Conservation (phyloP, 805 yeast genomes). For the Spathaspora passalidarum region DNA sequence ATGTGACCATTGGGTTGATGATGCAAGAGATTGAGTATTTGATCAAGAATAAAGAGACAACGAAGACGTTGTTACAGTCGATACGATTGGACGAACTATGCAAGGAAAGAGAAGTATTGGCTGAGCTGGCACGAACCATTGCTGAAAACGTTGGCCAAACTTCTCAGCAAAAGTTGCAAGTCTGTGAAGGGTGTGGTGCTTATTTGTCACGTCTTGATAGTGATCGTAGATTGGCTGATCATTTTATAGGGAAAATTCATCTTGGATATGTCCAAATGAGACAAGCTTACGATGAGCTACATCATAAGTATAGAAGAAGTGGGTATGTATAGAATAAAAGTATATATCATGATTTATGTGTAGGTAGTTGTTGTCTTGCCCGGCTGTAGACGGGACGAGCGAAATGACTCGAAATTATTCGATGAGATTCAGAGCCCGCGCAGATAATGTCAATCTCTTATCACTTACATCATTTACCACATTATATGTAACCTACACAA, state of each 20-base stretch:
- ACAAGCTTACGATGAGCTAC: constrained; percentile 43
- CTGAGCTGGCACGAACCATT: constrained; percentile 54
- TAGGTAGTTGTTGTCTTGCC: too few species aligned
- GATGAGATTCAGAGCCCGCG: background rate
- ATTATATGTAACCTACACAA: background rate
- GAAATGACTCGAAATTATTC: background rate
- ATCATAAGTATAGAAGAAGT: constrained; percentile 12
- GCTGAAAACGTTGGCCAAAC: constrained; percentile 78
- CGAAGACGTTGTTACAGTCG: constrained; percentile 50
- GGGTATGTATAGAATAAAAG: background rate
- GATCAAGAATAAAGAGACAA: constrained; percentile 46
- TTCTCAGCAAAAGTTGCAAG: constrained; percentile 87
- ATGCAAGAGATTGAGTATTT: constrained; percentile 61
- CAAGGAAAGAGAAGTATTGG: constrained; percentile 49
- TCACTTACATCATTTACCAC: background rate
- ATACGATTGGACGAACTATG: constrained; percentile 42
- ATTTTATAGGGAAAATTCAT: constrained; percentile 85
- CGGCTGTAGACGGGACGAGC: too few species aligned
- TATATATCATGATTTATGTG: too few species aligned
- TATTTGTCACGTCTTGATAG: constrained; percentile 81
- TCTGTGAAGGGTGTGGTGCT: constrained; percentile 88
- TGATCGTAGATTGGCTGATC: constrained; percentile 85
- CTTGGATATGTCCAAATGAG: constrained; percentile 79
- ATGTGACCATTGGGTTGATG: constrained; percentile 62
- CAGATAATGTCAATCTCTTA: background rate